A percentile compares a stretch with the other conserved stretches of the same genome.
Evolutionary conservation across 306 rosid species (phyloP).

Genomic region (Dalbergia cultrata): DNA sequence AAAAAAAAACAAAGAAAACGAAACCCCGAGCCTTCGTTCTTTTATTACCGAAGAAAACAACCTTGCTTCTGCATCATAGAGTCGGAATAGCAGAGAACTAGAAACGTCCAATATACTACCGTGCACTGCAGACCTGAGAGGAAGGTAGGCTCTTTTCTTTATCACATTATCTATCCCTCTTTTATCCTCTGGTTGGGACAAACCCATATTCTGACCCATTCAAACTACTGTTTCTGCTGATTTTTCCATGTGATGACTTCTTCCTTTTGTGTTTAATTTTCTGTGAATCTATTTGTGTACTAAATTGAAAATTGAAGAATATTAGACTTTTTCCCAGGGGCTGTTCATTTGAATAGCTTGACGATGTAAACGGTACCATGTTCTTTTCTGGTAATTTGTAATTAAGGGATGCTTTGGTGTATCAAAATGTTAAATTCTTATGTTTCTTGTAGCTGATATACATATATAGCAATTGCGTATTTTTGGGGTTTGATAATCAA

Average conservation of each 20-base stretch:
- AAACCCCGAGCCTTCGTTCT: too few relatives aligned
- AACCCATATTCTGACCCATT: not conserved
- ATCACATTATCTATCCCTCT: not conserved
- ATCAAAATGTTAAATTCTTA: not conserved
- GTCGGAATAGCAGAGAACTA: too few relatives aligned
- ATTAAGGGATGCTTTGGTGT: not conserved
- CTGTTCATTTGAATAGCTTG: not conserved
- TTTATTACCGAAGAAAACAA: too few relatives aligned
- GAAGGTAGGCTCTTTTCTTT: slow-evolving; percentile 8
- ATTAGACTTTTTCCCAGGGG: not conserved
- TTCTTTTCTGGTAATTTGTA: not conserved
- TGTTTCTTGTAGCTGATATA: not conserved
- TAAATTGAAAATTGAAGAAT: not conserved
- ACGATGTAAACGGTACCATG: not conserved
- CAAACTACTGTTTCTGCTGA: not conserved
- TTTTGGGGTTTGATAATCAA: not conserved
- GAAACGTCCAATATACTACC: too few relatives aligned
- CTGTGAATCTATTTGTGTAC: not conserved
- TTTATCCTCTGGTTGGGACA: not conserved
- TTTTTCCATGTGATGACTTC: not conserved
- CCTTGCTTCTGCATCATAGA: too few relatives aligned
- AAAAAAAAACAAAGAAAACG: too few relatives aligned
- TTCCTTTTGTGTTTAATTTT: not conserved
- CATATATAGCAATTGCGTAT: not conserved
- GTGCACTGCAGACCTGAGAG: too few relatives aligned